Conservation (phyloP, 352 stramenopile species). For the Phytophthora sansomeana region DNA sequence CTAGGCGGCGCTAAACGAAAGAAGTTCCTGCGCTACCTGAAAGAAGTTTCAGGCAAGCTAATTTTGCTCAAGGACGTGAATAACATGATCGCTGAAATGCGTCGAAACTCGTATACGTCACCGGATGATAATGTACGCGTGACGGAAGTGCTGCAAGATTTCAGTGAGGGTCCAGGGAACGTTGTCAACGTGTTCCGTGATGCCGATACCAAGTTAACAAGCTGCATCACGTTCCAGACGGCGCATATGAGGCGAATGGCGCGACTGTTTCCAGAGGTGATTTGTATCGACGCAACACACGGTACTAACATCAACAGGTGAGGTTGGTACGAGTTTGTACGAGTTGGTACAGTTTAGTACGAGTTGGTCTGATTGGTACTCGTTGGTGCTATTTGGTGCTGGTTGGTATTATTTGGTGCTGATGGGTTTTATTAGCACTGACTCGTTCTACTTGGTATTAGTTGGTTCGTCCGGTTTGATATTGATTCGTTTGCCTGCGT, state of each 20-base stretch:
- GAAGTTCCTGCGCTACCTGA: conserved; percentile 12
- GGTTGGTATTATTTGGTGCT: too few relatives aligned
- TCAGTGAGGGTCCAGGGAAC: conserved; percentile 15
- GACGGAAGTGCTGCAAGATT: conserved; percentile 4
- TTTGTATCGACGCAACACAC: conserved; percentile 16
- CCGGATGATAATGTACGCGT: conserved; percentile 16
- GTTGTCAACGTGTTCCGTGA: conserved; percentile 19
- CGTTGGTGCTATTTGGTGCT: too few relatives aligned
- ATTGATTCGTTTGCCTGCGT: background rate
- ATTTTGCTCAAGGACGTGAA: conserved; percentile 20
- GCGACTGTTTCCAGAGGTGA: conserved; percentile 1
- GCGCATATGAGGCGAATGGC: conserved; percentile 14
- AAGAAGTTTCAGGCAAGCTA: conserved; percentile 12
- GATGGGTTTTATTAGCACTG: too few relatives aligned
- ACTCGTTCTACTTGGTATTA: too few relatives aligned
- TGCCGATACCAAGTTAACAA: background rate
- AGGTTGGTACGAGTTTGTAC: background rate
- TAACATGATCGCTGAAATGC: conserved; percentile 23
- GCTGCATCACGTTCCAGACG: conserved; percentile 22
- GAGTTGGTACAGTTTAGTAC: too few relatives aligned
- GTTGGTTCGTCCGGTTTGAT: too few relatives aligned
- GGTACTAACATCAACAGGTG: conserved; percentile 23
- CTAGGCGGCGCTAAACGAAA: conserved; percentile 9
- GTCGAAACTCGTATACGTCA: conserved; percentile 2
- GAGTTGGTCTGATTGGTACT: too few relatives aligned